Conservation (phyloP, 441 rosid species). For the Pelargonium cotyledonis region DNA sequence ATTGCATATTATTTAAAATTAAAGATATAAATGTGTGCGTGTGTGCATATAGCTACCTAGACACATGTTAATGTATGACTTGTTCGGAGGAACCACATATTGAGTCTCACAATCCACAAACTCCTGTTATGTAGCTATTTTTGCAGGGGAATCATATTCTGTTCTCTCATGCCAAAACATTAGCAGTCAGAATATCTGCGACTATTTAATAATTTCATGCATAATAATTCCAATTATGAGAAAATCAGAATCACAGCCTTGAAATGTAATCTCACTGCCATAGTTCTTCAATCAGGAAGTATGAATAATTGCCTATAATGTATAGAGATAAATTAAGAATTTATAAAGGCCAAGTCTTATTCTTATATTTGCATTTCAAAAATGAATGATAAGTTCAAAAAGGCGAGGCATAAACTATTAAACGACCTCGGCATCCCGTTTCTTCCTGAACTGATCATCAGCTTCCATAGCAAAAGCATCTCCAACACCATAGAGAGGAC, state of each 20-base stretch:
- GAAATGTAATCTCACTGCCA: background rate
- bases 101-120: background rate
- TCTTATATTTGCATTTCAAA: background rate
- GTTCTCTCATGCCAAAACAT: conserved; percentile 1
- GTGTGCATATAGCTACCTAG: too few species aligned
- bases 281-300: background rate
- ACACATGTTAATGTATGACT: background rate
- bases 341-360: background rate
- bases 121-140: background rate
- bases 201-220: background rate
- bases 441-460: conserved; percentile 86
- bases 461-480: conserved; percentile 84
- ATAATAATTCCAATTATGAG: background rate
- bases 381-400: background rate
- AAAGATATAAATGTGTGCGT: background rate
- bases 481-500: conserved; percentile 76
- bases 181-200: background rate
- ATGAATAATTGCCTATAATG: background rate
- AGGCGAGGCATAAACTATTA: conserved; percentile 10
- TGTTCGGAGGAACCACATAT: background rate
- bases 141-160: background rate
- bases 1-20: background rate
- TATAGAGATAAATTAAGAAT: background rate
- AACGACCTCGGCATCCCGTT: conserved; percentile 90
- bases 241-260: background rate